phyloP scores from a whole-genome alignment of 805 yeast species.

The Kazachstania martiniae region DNA sequence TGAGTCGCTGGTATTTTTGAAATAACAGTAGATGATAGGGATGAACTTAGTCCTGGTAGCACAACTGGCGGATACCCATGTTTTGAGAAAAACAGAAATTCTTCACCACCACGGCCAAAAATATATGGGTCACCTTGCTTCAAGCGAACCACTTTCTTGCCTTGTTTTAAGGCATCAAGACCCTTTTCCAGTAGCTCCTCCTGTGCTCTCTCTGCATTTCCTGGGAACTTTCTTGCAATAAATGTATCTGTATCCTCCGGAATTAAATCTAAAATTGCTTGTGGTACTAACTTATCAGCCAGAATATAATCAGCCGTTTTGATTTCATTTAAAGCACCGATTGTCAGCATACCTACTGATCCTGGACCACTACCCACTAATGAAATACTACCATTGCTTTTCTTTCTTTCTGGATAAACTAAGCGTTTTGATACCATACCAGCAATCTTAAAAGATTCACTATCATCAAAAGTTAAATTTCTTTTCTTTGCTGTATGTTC shows the following conservation, averaged over 20 bases:
- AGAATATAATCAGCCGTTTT: slow-evolving; percentile 71
- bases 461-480: too few relatives aligned
- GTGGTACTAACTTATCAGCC: slow-evolving; percentile 90
- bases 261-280: slow-evolving; percentile 70
- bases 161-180: slow-evolving; percentile 47
- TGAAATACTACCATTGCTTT: slow-evolving; percentile 59
- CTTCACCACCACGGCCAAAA: slow-evolving; percentile 96
- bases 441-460: background rate
- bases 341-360: slow-evolving; percentile 64
- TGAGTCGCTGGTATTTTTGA: slow-evolving; percentile 87
- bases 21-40: slow-evolving; percentile 75
- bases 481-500: background rate
- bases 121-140: slow-evolving; percentile 97
- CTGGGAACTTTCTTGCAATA: slow-evolving; percentile 91
- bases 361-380: slow-evolving; percentile 97
- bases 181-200: slow-evolving; percentile 71
- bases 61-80: slow-evolving; percentile 67
- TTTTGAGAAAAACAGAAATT: slow-evolving; percentile 52
- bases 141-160: slow-evolving; percentile 72
- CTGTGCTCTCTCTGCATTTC: slow-evolving; percentile 92
- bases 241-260: slow-evolving; percentile 65
- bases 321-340: slow-evolving; percentile 77
- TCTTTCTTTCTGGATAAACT: slow-evolving; percentile 2
- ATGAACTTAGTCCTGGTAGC: slow-evolving; percentile 82
- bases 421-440: background rate